Evolutionary conservation across 257 asterid genomes (phyloP), one percentile per base, ranked within the genome.

Genomic region (Nicotiana undulata): DNA sequence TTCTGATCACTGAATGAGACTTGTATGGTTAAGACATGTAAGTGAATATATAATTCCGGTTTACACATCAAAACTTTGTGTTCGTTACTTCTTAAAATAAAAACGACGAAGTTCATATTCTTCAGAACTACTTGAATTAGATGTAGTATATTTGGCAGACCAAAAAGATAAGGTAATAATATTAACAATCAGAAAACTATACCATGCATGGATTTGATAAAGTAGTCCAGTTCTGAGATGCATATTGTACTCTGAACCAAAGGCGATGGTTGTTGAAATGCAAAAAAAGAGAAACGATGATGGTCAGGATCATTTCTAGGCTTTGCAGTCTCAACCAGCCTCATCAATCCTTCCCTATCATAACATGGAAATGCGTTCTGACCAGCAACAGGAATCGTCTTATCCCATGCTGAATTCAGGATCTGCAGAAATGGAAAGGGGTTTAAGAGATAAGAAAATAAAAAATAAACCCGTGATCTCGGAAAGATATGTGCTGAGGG

Each of bases 221-320:
- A 88, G 89, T 87, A 81, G 37, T 90, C 92, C 49, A 90, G 70
- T 76, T 90, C 90, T 11, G 97, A 74, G 82, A 90, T 85, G 87
- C 85, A 84, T 32, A 87, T 64, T 18, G 86, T 80, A 80, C 90
- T 85, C 82, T 89, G 90, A 75, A 89, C 80, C 86, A 81, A 70
- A 77, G 89, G 91, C 16, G 80, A 83, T 51, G 90, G 90, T 77
- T 86, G 93, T 74, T 87, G 92, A 74, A 88, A 85, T 1, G 76
- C 86, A 28, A 92, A 88, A 87, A 88, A 89, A 0, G 92, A 87
- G 8, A 92, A 89, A 58, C 80, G 90, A 46, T 79, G 82, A 55
- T 77, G 61, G 76, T 92, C 97, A 64, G 97, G 97, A 83, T 92
- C 89, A 63, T 88, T 89, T 88, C 87, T 85, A 20, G 97, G 97